phyloP scores from a whole-genome alignment of 768 basidiomycete genomes.

The Galerina sulciceps region DNA sequence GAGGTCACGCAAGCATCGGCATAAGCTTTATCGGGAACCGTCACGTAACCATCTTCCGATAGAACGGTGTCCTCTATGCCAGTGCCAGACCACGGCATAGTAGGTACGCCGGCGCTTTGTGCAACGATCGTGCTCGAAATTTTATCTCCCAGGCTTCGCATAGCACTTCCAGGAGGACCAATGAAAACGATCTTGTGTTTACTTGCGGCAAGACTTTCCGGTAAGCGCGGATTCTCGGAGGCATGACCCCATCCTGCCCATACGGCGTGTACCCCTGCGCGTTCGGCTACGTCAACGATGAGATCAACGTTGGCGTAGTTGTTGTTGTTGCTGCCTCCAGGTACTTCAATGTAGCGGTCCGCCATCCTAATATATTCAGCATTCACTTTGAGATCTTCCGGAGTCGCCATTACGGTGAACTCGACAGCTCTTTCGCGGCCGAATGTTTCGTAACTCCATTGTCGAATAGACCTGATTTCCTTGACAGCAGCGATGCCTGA shows the following conservation, averaged over 20 bases:
- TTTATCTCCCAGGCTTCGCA: conserved; percentile 99
- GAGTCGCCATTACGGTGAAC: conserved; percentile 99
- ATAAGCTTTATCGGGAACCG: conserved; percentile 92
- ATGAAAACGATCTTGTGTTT: conserved; percentile 99
- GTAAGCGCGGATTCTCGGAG: conserved; percentile 96
- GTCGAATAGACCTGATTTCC: conserved; percentile 97
- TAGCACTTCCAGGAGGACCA: conserved; percentile 97
- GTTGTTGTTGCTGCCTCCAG: conserved; percentile 98
- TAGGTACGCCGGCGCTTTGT: conserved; percentile 94
- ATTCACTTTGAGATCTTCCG: conserved; percentile 97
- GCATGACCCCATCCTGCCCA: conserved; percentile 99
- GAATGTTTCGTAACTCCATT: conserved; percentile 99
- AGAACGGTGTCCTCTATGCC: conserved; percentile 89
- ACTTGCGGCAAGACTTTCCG: conserved; percentile 89
- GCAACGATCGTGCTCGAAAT: conserved; percentile 99
- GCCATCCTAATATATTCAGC: conserved; percentile 99
- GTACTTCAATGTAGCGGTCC: conserved; percentile 98
- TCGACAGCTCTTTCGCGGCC: conserved; percentile 95
- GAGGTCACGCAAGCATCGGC: conserved; percentile 83
- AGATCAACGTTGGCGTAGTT: conserved; percentile 99
- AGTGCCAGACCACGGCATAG: conserved; percentile 98
- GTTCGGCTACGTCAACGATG: conserved; percentile 97
- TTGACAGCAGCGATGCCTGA: conserved; percentile 98
- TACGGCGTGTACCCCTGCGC: conserved; percentile 96
- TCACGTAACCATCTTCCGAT: conserved; percentile 88